Base-by-base conservation (phyloP, 169 alveolate genomes). In the Cryptosporidium bovis region DNA sequence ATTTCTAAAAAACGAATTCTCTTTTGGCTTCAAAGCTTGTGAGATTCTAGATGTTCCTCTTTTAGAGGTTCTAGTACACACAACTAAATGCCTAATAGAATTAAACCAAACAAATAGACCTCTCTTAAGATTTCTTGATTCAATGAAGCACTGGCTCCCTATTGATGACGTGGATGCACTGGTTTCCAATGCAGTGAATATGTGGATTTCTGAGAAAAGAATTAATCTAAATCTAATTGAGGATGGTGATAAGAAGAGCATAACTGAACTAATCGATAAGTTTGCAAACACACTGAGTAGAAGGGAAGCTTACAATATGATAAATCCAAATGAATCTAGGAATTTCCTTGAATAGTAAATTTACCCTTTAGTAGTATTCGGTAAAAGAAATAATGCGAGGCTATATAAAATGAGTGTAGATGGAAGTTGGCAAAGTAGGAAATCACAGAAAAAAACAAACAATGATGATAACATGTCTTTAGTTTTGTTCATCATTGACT, bases 161-260 rank as follows among this genome's bases (percentile, higher is more conserved):
- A 60, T n/a, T 34, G 51, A 62, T 10, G 87, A 77, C 33, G 58
- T 62, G 0, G 87, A 77, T 60, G 71, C 87, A 56, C 13, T 77
- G 51, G 64, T 77, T 20, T 34, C 71, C 6, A 62, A 77, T 48
- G 60, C 87, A 34, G 33, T 77, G 33, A 77, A 77, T 40, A 60
- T 60, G 56, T 77, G 87, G 87, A 77, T 77, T 60, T 77, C 71
- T 1, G 87, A 77, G 56, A 77, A 77, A 29, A 62, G 64, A 24
- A 77, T 62, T 48, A 69, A 69, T 40, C 66, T 69, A 13, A 51
- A 69, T 27, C 6, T 18, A 24, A 34, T 77, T 3, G 18, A 65
- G 3, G 87, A 36, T 13, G 1, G 15, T 0, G 69, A 77, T 7
- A 77, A 62, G 27, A 77, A 24, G 16, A 44, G 87, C 44, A 20